Evolutionary conservation across 345 rosid genomes (phyloP).

Genomic region (Populus deltoides): DNA sequence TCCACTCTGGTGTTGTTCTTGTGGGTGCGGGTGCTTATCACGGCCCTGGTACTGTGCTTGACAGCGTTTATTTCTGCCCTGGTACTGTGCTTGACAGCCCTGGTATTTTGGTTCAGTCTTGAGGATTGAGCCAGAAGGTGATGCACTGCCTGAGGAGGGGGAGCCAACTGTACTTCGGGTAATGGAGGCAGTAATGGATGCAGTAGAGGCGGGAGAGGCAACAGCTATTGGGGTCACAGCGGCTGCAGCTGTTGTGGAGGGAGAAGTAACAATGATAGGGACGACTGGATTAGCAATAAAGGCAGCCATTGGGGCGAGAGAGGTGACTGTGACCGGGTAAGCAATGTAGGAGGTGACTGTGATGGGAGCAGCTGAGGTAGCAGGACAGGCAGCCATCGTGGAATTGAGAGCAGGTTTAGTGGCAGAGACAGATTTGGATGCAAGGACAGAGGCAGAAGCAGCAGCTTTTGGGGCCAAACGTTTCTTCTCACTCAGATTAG

Average conservation of each 20-base stretch:
- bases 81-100: background rate
- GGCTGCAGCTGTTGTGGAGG: background rate
- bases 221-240: background rate
- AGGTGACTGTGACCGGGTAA: background rate
- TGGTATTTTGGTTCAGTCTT: background rate
- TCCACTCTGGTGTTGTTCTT: background rate
- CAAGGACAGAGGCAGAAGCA: background rate
- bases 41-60: background rate
- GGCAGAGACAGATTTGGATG: background rate
- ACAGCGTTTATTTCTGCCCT: background rate
- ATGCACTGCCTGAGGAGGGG: background rate
- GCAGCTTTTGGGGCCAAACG: background rate
- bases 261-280: background rate
- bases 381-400: background rate
- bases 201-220: background rate
- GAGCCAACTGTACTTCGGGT: background rate
- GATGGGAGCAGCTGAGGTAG: background rate
- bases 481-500: background rate
- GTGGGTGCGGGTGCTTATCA: background rate
- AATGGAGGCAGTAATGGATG: background rate
- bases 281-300: background rate
- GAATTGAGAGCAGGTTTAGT: background rate
- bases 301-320: background rate
- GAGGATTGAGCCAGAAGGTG: background rate
- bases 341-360: background rate